Percentiles rank a stretch among this genome's conserved stretches.
phyloP scores from a whole-genome alignment of 345 rosid genomes.

The Eutrema heterophyllum region DNA sequence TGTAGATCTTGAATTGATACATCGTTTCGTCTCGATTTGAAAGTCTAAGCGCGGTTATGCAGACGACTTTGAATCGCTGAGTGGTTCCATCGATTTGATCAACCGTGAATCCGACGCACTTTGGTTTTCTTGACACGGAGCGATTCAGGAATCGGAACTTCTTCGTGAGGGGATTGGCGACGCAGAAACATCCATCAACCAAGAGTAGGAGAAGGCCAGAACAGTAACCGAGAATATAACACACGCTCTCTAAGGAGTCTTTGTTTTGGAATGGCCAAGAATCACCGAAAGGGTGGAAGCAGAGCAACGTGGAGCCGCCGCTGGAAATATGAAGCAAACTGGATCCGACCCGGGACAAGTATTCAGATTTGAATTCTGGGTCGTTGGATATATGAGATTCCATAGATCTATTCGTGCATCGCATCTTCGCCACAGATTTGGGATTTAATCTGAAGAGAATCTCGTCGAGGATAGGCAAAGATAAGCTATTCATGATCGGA shows the following conservation, averaged over 20 bases:
- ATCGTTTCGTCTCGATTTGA: background rate
- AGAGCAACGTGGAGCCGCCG: background rate
- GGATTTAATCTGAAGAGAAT: constrained; percentile 1
- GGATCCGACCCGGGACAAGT: background rate
- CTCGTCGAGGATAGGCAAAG: background rate
- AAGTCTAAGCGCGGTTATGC: background rate
- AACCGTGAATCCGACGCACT: background rate
- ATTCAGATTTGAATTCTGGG: background rate
- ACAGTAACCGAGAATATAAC: background rate
- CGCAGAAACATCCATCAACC: background rate
- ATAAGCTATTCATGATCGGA: background rate
- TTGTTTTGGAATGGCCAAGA: background rate
- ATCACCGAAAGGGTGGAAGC: background rate
- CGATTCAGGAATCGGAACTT: background rate
- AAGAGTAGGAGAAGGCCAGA: background rate
- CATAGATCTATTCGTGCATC: background rate
- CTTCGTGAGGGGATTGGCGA: constrained; percentile 13
- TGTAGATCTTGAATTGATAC: background rate
- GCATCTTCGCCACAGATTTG: background rate
- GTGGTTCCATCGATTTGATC: background rate
- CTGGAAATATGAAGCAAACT: background rate
- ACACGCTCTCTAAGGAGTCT: background rate
- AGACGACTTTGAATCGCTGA: background rate
- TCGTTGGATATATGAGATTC: background rate
- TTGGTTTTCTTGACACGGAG: background rate